phyloP scores from a whole-genome alignment of 306 rosid genomes.

The Cucumis hystrix region DNA sequence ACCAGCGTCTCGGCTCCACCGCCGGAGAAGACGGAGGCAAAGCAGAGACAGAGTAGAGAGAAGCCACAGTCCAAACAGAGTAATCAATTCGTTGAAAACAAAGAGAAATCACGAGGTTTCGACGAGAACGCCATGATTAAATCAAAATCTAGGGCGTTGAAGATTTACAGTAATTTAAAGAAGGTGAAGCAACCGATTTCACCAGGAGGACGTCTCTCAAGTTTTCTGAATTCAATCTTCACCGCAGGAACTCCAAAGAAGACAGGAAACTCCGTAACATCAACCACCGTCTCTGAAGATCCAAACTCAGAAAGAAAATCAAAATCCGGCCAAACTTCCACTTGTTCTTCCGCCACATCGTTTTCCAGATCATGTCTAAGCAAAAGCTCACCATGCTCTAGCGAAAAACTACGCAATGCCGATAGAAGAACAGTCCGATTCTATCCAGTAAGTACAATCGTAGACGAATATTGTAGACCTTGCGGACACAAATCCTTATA shows the following conservation, averaged over 20 bases:
- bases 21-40: constrained; percentile 22
- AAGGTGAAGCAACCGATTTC: constrained; percentile 90
- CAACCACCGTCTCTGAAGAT: constrained; percentile 2
- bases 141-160: constrained; percentile 63
- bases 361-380: constrained; percentile 74
- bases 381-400: constrained; percentile 43
- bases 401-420: constrained; percentile 32
- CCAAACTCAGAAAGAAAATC: constrained; percentile 11
- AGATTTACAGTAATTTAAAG: constrained; percentile 67
- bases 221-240: constrained; percentile 57
- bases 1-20: constrained; percentile 19
- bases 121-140: constrained; percentile 29
- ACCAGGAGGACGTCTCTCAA: constrained; percentile 61
- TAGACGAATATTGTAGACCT: constrained; percentile 49
- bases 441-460: constrained; percentile 66
- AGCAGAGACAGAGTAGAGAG: constrained; percentile 11
- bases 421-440: constrained; percentile 61
- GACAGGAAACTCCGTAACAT: background rate
- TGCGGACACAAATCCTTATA: constrained; percentile 50
- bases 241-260: constrained; percentile 21
- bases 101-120: background rate
- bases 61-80: background rate
- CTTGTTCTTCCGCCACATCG: constrained; percentile 75
- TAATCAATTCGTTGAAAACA: constrained; percentile 1
- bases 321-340: constrained; percentile 16